A percentile compares a stretch with the other conserved stretches of the same genome.
These are phyloP conservation scores for Orbilia quercus DNA, from an alignment of 2,329 filamentous ascomycete genomes.

Conservation along the genomic window DNA sequence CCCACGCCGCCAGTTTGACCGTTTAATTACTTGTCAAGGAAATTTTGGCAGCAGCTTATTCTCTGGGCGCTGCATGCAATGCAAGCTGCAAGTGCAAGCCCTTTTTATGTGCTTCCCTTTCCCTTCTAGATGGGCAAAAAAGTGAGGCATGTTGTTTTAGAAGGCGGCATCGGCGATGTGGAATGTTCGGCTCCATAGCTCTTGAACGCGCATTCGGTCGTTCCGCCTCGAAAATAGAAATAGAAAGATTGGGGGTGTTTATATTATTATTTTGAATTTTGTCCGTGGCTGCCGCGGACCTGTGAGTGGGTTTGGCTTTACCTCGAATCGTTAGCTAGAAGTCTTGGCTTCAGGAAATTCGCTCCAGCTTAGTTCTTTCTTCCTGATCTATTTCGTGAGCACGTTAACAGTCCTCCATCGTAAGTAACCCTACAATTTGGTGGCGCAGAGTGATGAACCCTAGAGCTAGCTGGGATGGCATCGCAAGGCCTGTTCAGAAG, in stretches of 20 bases:
- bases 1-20: conserved; percentile 26
- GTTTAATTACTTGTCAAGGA: too few relatives aligned
- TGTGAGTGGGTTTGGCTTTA: conserved; percentile 18
- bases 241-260: too few relatives aligned
- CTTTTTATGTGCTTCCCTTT: conserved; percentile 7
- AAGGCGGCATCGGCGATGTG: conserved; percentile 27
- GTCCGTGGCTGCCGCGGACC: conserved; percentile 45
- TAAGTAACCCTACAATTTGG: conserved; percentile 38
- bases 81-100: conserved; percentile 43
- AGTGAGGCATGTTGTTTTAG: conserved; percentile 44
- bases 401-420: not conserved
- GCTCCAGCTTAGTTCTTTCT: conserved; percentile 1
- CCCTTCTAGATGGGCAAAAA: conserved; percentile 24
- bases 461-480: conserved; percentile 50
- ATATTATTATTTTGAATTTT: conserved; percentile 26
- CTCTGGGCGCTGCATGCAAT: conserved; percentile 47
- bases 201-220: conserved; percentile 8
- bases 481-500: conserved; percentile 14
- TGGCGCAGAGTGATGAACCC: conserved; percentile 41
- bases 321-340: not conserved
- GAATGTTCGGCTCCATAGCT: conserved; percentile 22
- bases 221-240: conserved; percentile 36
- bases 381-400: conserved; percentile 5
- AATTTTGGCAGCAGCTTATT: conserved; percentile 33
- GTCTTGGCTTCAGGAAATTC: conserved; percentile 3